Base-by-base conservation (phyloP, 2,329 filamentous ascomycete species). In the Tetracladium maxilliforme region DNA sequence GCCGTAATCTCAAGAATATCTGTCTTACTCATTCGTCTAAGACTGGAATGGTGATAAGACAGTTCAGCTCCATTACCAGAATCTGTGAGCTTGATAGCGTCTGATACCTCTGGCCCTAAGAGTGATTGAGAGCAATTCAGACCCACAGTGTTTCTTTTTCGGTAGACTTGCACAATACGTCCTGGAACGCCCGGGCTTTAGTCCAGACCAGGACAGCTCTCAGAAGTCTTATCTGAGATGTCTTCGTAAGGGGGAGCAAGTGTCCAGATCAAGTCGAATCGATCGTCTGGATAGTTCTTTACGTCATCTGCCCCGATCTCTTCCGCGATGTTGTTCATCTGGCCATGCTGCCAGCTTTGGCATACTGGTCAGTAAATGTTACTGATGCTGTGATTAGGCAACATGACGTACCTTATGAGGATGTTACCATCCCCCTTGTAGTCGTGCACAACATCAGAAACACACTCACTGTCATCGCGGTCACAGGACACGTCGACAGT, bases 281-380 rank as follows among this genome's bases (percentile, higher is more conserved):
- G 42, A 29, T 58, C 51, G 31, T 52, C 47, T 0, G 63, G 63
- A 37, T 72, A 73, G 5, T 44, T 39, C 2, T 58, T 56, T 1
- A 59, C 54, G 34, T 63, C 36, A 6, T 54, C 39, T 27, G 56
- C 61, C 1, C 69, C 70, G 11, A 75, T 40, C 10, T 49, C 45
- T 32, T 61, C 35, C 3, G 54, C 59, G 34, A 74, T 63, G 31
- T 65, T 51, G 17, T 51, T 56, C 23, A 73, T 41, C 11, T 49
- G 47, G 25, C 56, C 49, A 39, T 74, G 69, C 36, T 72, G 60
- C 68, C 68, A 73, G 48, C 66, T 60, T 16, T n/a, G n/a, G n/a
- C n/a, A n/a, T n/a, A n/a, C n/a, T n/a, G n/a, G n/a, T n/a, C n/a
- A n/a, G n/a, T n/a, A n/a, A n/a, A n/a, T n/a, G n/a, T n/a, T n/a